Conservation (phyloP, 2,329 filamentous ascomycete species). For the Hymenoscyphus fraxineus region DNA sequence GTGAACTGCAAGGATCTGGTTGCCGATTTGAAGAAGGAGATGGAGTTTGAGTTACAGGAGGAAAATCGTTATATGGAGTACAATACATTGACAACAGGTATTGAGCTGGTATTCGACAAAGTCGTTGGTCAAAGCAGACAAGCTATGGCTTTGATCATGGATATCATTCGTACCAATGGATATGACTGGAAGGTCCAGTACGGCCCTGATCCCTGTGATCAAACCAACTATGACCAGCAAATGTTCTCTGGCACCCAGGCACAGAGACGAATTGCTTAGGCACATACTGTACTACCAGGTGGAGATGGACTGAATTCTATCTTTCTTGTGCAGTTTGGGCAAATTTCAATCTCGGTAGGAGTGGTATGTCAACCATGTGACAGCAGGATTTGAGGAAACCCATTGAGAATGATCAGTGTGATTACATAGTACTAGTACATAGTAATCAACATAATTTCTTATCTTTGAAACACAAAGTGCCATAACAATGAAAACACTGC, state of each 20-base stretch:
- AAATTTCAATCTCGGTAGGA: no score
- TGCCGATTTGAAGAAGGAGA: background rate
- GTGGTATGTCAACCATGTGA: no score
- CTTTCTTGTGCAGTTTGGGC: no score
- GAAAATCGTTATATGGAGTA: background rate
- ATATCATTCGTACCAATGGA: background rate
- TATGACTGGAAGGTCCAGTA: background rate
- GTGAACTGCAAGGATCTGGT: background rate
- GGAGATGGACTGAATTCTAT: no score
- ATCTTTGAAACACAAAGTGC: no score
- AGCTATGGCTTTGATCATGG: background rate
- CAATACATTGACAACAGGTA: background rate
- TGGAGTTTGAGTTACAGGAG: background rate
- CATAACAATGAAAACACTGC: background rate
- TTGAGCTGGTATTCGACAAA: background rate
- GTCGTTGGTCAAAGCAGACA: background rate
- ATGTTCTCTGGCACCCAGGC: background rate
- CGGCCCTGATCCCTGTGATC: background rate
- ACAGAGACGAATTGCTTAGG: background rate
- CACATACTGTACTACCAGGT: no score
- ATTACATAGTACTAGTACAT: no score
- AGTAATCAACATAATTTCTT: no score
- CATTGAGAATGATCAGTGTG: no score
- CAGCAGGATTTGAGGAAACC: no score
- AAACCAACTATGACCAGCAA: no score